Base-by-base conservation (phyloP, 306 rosid genomes). In the Prunus dulcis region DNA sequence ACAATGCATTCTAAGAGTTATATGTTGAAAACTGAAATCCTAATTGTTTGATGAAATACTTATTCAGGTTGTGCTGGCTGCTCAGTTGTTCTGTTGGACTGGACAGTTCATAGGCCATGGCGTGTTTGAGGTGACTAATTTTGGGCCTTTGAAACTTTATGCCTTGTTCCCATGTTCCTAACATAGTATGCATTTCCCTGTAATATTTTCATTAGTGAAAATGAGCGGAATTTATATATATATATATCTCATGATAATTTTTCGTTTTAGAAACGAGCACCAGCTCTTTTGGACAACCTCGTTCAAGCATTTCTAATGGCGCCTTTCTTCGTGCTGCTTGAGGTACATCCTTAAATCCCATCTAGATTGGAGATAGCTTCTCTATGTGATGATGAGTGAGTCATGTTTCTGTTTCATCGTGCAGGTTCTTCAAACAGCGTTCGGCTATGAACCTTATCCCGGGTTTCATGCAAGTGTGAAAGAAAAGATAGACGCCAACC, bases 81-180 rank as follows among this genome's bases (percentile, higher is more conserved):
- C 91, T 73, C 98, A 94, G 71, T 27, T 94, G 71, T 5, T 90
- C n/a, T 89, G 98, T 76, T 94, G 98, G 98, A 81, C 86, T 22
- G 97, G 86, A 64, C 97, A 89, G 86, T 90, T 90, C 69, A 76
- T 94, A 63, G 98, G 97, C 20, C 98, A 94, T 38, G 98, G 95
- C 47, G 88, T 90, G 55, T 94, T 94, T 79, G 97, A 94, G 97
- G 98, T 92, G 76, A 75, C 72, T 28, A 30, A 66, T 66, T 74
- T 73, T 27, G 68, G 78, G 58, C 49, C 53, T 12, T 13, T 49
- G n/a, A 22, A 52, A n/a, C 79, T 69, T 66, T 34, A n/a, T 64
- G 27, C 72, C 32, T 43, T 75, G 50, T 19, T 67, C 47, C 19
- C 1, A 9, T 62, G 56, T 60, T 75, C 57, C 60, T n/a, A 61